Evolutionary conservation across 139 green algal genomes (phyloP).

Genomic region (Closterium sp.): DNA sequence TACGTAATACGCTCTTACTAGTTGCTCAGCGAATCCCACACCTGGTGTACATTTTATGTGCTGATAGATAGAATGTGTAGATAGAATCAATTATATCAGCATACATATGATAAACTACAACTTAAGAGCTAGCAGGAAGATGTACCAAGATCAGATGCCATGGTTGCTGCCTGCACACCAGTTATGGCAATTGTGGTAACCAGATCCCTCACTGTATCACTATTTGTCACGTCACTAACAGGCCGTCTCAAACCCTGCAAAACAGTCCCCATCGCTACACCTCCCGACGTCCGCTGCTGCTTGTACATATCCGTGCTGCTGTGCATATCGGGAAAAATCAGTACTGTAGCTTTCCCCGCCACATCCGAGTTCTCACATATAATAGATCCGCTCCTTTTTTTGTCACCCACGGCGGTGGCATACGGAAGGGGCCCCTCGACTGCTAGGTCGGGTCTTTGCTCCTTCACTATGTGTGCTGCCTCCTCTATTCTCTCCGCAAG

Average conservation of each 20-base stretch:
- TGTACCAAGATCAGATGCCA: neutral
- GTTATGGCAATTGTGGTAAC: neutral
- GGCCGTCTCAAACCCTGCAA: neutral
- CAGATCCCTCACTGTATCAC: neutral
- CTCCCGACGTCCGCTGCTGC: neutral
- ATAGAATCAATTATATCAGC: too few relatives aligned
- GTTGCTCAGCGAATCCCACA: too few relatives aligned
- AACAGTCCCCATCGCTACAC: neutral
- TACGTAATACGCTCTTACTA: too few relatives aligned
- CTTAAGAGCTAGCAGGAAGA: neutral
- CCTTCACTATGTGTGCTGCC: neutral
- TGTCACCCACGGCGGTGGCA: neutral
- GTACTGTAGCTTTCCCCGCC: neutral
- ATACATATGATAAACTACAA: too few relatives aligned
- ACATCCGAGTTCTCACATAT: neutral
- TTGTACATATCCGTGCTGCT: neutral
- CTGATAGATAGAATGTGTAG: too few relatives aligned
- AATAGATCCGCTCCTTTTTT: neutral
- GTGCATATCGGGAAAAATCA: neutral
- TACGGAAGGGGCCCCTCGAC: neutral
- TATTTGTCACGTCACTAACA: neutral
- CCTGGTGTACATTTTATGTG: too few relatives aligned
- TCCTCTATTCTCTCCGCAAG: neutral
- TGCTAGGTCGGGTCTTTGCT: neutral
- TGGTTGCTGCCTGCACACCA: neutral